Evolutionary conservation across 805 yeast genomes (phyloP).

Genomic region (Metschnikowia arizonensis): DNA sequence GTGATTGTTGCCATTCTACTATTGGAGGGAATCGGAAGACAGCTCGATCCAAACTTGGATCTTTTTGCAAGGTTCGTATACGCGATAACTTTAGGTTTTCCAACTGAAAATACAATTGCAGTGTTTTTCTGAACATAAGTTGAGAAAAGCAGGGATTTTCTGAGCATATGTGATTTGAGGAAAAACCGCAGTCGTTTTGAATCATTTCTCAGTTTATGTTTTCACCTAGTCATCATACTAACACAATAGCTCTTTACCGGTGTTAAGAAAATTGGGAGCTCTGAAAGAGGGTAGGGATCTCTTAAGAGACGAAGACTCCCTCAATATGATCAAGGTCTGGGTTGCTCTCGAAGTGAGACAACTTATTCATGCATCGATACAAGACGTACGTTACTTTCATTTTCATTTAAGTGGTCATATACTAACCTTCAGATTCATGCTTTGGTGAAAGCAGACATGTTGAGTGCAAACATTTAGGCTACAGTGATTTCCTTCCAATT

Average conservation of each 20-base stretch:
- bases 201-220: background rate
- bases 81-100: slow-evolving; percentile 37
- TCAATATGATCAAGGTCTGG: slow-evolving; percentile 89
- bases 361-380: slow-evolving; percentile 75
- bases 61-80: slow-evolving; percentile 93
- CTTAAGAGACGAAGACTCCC: slow-evolving; percentile 51
- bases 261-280: slow-evolving; percentile 73
- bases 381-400: slow-evolving; percentile 51
- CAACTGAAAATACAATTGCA: slow-evolving; percentile 29
- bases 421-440: slow-evolving; percentile 36
- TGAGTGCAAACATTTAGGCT: slow-evolving; percentile 38
- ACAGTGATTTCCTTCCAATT: background rate
- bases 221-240: slow-evolving; percentile 11
- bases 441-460: slow-evolving; percentile 43
- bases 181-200: background rate
- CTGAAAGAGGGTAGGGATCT: slow-evolving; percentile 61
- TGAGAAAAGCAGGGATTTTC: background rate
- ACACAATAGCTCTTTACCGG: slow-evolving; percentile 68
- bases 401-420: slow-evolving; percentile 3
- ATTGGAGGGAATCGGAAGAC: slow-evolving; percentile 93
- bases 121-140: slow-evolving; percentile 3
- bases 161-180: background rate
- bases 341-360: slow-evolving; percentile 83
- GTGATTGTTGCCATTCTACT: slow-evolving; percentile 90
- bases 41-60: slow-evolving; percentile 87